These are phyloP conservation scores for Nannochloris sp. DNA, from an alignment of 139 green algal genomes.

Conservation along the genomic window DNA sequence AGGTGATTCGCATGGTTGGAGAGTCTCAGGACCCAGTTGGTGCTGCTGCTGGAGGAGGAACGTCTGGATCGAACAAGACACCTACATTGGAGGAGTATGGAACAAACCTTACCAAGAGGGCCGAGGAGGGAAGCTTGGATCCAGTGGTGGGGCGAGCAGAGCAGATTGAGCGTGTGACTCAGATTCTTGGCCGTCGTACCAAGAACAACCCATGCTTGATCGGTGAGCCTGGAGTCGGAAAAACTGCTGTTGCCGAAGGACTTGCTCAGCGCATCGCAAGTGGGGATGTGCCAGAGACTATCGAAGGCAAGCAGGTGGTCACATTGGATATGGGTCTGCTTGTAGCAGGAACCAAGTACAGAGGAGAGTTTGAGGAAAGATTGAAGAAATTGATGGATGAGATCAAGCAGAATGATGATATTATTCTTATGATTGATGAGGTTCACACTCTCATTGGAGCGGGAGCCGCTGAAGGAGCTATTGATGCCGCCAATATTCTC, in stretches of 20 bases:
- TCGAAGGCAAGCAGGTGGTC: conserved; percentile 98
- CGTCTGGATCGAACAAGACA: conserved; percentile 85
- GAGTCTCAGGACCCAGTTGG: conserved; percentile 94
- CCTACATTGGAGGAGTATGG: conserved; percentile 98
- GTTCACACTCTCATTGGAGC: conserved; percentile 98
- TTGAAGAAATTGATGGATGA: conserved; percentile 99
- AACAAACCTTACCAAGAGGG: conserved; percentile 94
- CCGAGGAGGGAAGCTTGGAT: conserved; percentile 95
- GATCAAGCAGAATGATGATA: conserved; percentile 98
- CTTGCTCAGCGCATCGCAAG: conserved; percentile 88
- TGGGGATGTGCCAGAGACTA: conserved; percentile 96
- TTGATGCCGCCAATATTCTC: conserved; percentile 98
- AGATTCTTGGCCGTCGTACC: conserved; percentile 95
- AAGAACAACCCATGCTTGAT: conserved; percentile 99
- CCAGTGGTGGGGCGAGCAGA: conserved; percentile 88
- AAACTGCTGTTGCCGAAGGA: conserved; percentile 97
- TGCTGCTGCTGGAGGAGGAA: conserved; percentile 65
- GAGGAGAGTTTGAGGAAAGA: conserved; percentile 99
- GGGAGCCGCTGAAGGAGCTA: conserved; percentile 94
- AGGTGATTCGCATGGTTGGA: conserved; percentile 99
- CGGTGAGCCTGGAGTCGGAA: conserved; percentile 96
- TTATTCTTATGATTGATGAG: conserved; percentile 87
- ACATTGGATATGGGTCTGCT: conserved; percentile 99
- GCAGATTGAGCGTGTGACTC: conserved; percentile 97
- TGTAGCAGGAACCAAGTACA: conserved; percentile 98